These are phyloP conservation scores for Podospora comata DNA, from an alignment of 495 filamentous ascomycete genomes.

Conservation along the genomic window DNA sequence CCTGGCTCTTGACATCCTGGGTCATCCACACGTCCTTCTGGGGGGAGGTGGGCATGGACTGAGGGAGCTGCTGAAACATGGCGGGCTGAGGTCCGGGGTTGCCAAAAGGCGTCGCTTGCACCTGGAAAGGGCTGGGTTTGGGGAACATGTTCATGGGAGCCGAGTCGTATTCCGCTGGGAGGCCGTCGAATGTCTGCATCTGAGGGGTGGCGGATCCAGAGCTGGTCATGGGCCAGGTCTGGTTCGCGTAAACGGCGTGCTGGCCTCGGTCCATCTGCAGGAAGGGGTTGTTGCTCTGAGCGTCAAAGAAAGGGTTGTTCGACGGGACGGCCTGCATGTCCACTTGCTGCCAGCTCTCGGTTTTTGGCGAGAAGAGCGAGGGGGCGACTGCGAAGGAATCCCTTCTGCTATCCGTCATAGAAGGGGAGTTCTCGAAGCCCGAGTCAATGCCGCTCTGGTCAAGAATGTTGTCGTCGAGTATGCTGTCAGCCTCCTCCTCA, in stretches of 20 bases:
- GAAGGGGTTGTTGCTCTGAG: slow-evolving; percentile 54
- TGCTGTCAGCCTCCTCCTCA: slow-evolving; percentile 77
- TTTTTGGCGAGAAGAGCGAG: slow-evolving; percentile 69
- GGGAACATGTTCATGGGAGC: slow-evolving; percentile 45
- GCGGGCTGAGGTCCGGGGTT: slow-evolving; percentile 46
- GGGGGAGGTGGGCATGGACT: slow-evolving; percentile 50
- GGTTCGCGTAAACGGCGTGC: slow-evolving; percentile 45
- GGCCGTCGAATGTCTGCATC: slow-evolving; percentile 59
- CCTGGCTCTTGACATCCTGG: slow-evolving; percentile 55
- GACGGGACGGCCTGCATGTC: slow-evolving; percentile 56
- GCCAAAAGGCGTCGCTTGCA: slow-evolving; percentile 50
- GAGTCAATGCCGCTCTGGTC: slow-evolving; percentile 62
- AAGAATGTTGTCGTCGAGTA: slow-evolving; percentile 82
- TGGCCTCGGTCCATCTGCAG: slow-evolving; percentile 57
- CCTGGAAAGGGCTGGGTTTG: slow-evolving; percentile 42
- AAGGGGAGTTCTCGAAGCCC: slow-evolving; percentile 65
- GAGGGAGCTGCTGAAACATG: slow-evolving; percentile 48
- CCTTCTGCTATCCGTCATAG: slow-evolving; percentile 62
- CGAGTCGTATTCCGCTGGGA: slow-evolving; percentile 59
- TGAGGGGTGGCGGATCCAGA: slow-evolving; percentile 46
- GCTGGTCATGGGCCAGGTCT: slow-evolving; percentile 59
- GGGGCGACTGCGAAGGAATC: slow-evolving; percentile 67
- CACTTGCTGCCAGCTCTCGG: slow-evolving; percentile 65
- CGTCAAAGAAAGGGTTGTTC: slow-evolving; percentile 62
- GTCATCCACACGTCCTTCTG: slow-evolving; percentile 54